Evolutionary conservation across 495 filamentous ascomycete genomes (phyloP), one percentile per base, ranked within the genome.

Genomic region (Neurospora sp.): DNA sequence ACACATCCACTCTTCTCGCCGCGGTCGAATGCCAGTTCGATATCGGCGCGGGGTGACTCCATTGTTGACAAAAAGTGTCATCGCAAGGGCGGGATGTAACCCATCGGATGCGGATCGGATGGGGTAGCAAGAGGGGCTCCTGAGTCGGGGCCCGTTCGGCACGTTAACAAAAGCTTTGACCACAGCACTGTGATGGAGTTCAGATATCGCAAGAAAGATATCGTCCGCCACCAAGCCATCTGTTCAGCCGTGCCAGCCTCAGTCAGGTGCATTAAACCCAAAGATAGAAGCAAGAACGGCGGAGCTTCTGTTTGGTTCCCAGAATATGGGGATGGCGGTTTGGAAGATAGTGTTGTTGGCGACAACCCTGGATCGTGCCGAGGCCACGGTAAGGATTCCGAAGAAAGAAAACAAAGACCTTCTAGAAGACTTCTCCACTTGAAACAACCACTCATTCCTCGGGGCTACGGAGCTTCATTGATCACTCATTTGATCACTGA

Each of bases 11-110:
- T 61, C 53, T 61, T 35, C 53, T 61, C 27, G 53, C 27, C 14
- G 7, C 35, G 12, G 53, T 35, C 27, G 69, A 48, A 61, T n/a
- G 10, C 59, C 35, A 46, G 35, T 70, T 71, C 61, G 72, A 71
- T 61, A 69, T 75, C 70, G 72, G 72, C 37, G 74, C 69, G 74
- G 74, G 74, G 72, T 42, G 69, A 44, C 72, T 74, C 74, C 74
- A 74, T 73, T 39, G 40, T 61, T 61, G 53, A 61, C 53, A 61
- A 31, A 44, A 35, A 6, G 12, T 22, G 74, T 76, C 73, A 74
- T 74, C 44, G 59, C 20, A 41, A 76, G 75, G 75, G 75, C 75
- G 75, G 27, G 53, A 61, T 61, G 53, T 27, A 27, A 18, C 12
- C 27, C 53, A 35, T 61, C 53, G 53, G 27, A 61, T 35, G 53